phyloP scores from a whole-genome alignment of 352 stramenopile species.

The Globisporangium lucens region DNA sequence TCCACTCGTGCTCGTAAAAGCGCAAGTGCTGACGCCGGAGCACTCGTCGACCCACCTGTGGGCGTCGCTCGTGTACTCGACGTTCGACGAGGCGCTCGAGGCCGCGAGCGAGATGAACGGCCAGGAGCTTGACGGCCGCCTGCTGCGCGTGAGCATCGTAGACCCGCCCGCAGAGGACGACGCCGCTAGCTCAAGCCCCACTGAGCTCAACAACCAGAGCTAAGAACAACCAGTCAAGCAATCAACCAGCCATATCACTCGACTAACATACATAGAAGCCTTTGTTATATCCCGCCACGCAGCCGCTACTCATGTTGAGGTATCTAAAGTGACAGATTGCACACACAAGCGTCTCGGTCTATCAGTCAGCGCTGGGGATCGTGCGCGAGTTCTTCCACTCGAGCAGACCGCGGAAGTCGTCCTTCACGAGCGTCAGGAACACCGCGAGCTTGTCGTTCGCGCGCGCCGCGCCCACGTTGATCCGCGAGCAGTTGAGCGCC shows the following conservation, averaged over 20 bases:
- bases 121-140: slow-evolving; percentile 71
- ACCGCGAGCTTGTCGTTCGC: slow-evolving; percentile 66
- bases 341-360: background rate
- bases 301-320: background rate
- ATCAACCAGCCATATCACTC: background rate
- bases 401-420: slow-evolving; percentile 64
- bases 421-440: slow-evolving; percentile 62
- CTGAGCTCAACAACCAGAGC: slow-evolving; percentile 1
- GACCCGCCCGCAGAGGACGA: slow-evolving; percentile 33
- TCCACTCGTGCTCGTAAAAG: slow-evolving; percentile 9
- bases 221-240: slow-evolving; percentile 2
- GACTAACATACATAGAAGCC: slow-evolving; percentile 4
- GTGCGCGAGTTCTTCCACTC: slow-evolving; percentile 78
- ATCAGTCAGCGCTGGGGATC: slow-evolving; percentile 44
- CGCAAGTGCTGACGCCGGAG: slow-evolving; percentile 45
- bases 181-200: background rate
- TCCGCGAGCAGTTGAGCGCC: slow-evolving; percentile 58
- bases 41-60: slow-evolving; percentile 65
- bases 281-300: slow-evolving; percentile 4
- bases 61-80: slow-evolving; percentile 57
- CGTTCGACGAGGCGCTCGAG: slow-evolving; percentile 70
- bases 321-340: background rate
- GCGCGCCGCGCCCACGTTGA: slow-evolving; percentile 65
- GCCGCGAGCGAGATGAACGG: slow-evolving; percentile 77
- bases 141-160: slow-evolving; percentile 76